Conservation (phyloP, 2,329 filamentous ascomycete species). For the Talaromyces albobiverticillius region DNA sequence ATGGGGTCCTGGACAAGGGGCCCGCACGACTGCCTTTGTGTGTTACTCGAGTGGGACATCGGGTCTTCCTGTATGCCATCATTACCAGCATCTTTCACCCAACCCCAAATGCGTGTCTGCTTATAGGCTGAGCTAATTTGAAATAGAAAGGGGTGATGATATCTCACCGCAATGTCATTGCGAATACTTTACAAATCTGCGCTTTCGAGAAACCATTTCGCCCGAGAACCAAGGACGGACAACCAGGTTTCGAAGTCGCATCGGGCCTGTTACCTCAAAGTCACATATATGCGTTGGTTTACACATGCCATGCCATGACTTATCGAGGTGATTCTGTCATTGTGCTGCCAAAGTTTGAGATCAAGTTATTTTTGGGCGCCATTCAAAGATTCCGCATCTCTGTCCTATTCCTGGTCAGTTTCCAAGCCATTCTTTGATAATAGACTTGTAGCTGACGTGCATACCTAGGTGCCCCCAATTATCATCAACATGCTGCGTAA, state of each 20-base stretch:
- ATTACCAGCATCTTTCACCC: too few species aligned
- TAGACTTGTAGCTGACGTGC: not conserved
- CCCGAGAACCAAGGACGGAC: constrained; percentile 26
- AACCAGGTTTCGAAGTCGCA: constrained; percentile 47
- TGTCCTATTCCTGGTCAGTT: constrained; percentile 62
- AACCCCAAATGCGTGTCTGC: too few species aligned
- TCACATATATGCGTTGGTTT: constrained; percentile 76
- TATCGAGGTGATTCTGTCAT: constrained; percentile 73
- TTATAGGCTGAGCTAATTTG: constrained; percentile 15
- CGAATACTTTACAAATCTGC: constrained; percentile 66
- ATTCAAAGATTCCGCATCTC: constrained; percentile 69
- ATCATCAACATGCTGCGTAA: constrained; percentile 73
- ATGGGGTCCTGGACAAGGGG: constrained; percentile 42
- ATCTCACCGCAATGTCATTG: constrained; percentile 73
- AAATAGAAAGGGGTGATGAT: constrained; percentile 78
- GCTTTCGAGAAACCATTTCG: constrained; percentile 47
- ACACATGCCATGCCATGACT: constrained; percentile 63
- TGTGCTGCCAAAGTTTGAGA: constrained; percentile 70
- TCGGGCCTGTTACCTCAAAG: constrained; percentile 75
- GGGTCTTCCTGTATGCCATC: constrained; percentile 66
- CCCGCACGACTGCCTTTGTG: constrained; percentile 68
- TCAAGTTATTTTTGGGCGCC: constrained; percentile 60
- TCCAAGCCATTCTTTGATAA: not conserved
- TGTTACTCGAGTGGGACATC: constrained; percentile 81
- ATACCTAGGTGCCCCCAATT: constrained; percentile 70